A percentile compares a stretch with the other conserved stretches of the same genome.
Conservation (phyloP, 2,329 filamentous ascomycete genomes). For the Aspergillus melleus region DNA sequence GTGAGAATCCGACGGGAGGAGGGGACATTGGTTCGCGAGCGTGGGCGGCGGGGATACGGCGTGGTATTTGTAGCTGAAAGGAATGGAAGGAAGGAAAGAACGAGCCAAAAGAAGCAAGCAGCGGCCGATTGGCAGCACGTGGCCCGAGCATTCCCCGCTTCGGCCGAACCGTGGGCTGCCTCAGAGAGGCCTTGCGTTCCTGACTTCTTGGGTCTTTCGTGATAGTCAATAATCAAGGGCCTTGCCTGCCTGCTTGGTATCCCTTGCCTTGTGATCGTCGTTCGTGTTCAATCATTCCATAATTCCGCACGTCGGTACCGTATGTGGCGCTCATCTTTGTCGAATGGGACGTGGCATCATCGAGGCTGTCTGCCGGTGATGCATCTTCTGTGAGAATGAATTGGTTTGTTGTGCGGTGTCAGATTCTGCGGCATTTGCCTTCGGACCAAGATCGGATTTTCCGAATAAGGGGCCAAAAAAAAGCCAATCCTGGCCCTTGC, state of each 20-base stretch:
- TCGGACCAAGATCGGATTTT: background rate
- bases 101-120: no score
- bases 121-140: background rate
- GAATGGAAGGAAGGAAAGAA: background rate
- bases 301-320: background rate
- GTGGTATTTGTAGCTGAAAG: background rate
- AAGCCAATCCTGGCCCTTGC: background rate
- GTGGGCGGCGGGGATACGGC: no score
- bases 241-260: background rate
- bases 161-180: conserved; percentile 8
- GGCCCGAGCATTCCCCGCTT: conserved; percentile 24
- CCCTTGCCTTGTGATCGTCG: background rate
- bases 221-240: background rate
- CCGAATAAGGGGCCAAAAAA: background rate
- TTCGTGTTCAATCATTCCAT: background rate
- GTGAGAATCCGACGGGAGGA: background rate
- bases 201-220: background rate
- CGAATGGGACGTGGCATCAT: background rate
- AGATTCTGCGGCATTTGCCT: background rate
- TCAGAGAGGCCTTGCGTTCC: background rate
- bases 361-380: no score
- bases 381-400: background rate
- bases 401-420: background rate
- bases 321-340: background rate
- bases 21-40: background rate